A percentile compares a stretch with the other conserved stretches of the same genome.
phyloP scores from a whole-genome alignment of 257 asterid genomes.

The Solanum pinnatisectum region DNA sequence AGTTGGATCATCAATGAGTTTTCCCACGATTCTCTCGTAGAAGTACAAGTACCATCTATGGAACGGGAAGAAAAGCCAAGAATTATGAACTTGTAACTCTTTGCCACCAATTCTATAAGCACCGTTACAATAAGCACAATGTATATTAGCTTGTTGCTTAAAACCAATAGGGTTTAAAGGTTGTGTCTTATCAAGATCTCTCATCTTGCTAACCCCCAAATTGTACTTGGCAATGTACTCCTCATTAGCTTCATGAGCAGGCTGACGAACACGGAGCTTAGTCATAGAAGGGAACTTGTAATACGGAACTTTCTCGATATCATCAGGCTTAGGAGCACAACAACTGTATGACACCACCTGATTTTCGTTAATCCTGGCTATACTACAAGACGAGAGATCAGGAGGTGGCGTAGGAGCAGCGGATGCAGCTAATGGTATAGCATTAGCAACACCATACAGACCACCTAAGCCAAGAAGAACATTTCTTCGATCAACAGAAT shows the following conservation, averaged over 20 bases:
- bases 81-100: background rate
- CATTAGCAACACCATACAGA: background rate
- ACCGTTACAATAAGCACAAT: constrained; percentile 13
- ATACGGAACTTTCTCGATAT: background rate
- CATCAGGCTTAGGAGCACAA: background rate
- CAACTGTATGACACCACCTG: background rate
- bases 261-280: background rate
- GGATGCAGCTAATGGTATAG: background rate
- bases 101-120: constrained; percentile 1
- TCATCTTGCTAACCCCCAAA: constrained; percentile 4
- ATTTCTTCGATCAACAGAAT: background rate
- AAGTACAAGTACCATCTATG: constrained; percentile 22
- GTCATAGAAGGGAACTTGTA: background rate
- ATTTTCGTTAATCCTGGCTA: background rate
- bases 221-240: background rate
- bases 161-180: constrained; percentile 3
- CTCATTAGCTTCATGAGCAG: background rate
- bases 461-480: constrained; percentile 1
- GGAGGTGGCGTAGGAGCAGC: background rate
- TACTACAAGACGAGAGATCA: background rate
- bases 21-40: constrained; percentile 3
- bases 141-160: constrained; percentile 1
- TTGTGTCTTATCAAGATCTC: background rate
- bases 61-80: constrained; percentile 2
- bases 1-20: constrained; percentile 4